phyloP scores from a whole-genome alignment of 2,329 filamentous ascomycete genomes.

The Clarireedia hainanense region DNA sequence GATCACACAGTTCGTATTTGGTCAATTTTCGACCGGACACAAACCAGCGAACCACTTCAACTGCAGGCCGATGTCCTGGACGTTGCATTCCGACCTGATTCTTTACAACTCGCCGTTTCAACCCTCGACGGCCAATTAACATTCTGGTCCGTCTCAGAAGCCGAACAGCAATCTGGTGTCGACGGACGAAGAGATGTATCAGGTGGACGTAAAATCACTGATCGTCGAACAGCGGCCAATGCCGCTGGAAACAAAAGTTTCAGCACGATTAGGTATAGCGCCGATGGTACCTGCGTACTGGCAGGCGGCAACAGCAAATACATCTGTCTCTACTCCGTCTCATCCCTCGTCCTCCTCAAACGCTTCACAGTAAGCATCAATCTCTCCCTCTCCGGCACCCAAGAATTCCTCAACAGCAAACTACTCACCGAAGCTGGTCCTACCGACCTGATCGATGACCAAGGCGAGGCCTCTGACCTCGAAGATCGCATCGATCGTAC shows the following conservation, averaged over 20 bases:
- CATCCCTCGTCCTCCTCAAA: constrained; percentile 82
- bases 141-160: constrained; percentile 90
- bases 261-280: constrained; percentile 79
- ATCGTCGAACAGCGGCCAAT: constrained; percentile 87
- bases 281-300: constrained; percentile 82
- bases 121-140: constrained; percentile 89
- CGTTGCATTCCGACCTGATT: constrained; percentile 83
- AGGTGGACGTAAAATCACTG: constrained; percentile 79
- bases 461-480: constrained; percentile 80
- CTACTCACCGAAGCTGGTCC: constrained; percentile 87
- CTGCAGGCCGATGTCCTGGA: constrained; percentile 85
- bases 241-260: constrained; percentile 86
- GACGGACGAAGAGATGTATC: constrained; percentile 90
- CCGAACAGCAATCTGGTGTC: constrained; percentile 74
- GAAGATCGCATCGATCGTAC: constrained; percentile 74
- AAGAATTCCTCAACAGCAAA: constrained; percentile 93
- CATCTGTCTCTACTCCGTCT: constrained; percentile 94
- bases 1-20: constrained; percentile 92
- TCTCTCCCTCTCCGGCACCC: constrained; percentile 88
- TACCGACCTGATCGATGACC: constrained; percentile 73
- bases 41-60: constrained; percentile 90
- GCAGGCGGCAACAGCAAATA: constrained; percentile 97
- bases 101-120: constrained; percentile 81
- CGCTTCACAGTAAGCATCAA: constrained; percentile 96
- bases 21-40: constrained; percentile 89